Base-by-base conservation (phyloP, 208 protist genomes). In the Herpetomonas samuelpessoai region DNA sequence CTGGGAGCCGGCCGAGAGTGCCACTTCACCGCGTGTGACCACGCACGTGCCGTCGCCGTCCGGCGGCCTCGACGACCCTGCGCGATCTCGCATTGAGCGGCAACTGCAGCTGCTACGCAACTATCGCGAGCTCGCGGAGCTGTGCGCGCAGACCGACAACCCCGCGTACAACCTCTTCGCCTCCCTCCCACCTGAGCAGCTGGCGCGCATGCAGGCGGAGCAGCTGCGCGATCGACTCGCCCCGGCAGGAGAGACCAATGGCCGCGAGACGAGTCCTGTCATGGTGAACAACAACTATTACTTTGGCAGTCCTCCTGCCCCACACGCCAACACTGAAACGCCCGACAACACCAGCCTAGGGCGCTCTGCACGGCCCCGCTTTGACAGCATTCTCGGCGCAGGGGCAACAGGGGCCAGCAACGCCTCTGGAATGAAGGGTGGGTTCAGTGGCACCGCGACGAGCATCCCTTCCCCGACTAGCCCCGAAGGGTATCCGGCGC, bases 61-160 rank as follows among this genome's bases (percentile, higher is more conserved):
- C 26, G 41, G 57, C 26, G 62, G 55, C n/a, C 64, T 77, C 12
- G 77, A 88, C 39, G 70, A 82, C 60, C 58, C 57, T 2, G 26
- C 67, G 29, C 71, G 79, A 41, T 61, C 56, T n/a, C 72, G 76
- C 64, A 81, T 88, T 21, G 62, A 68, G 10, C 81, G 77, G 1
- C 81, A 88, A 62, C 68, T 88, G 56, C 81, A 88, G 65, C 71
- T 88, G n/a, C 64, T 88, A 52, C 76, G 75, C 30, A 88, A 84
- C 69, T 85, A 88, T 65, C 72, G 78, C 18, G 65, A 81, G 56
- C 60, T 88, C 1, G 65, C 76, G 2, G 76, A 82, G 53, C 56
- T 87, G 46, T 87, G 80, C 73, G 39, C 75, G 45, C 57, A 74
- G 60, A 87, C 76, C 2, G 39, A 51, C 18, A 57, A 74, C 70